Evolutionary conservation across 495 filamentous ascomycete species (phyloP).

Genomic region (Trichocladium uniseriatum): DNA sequence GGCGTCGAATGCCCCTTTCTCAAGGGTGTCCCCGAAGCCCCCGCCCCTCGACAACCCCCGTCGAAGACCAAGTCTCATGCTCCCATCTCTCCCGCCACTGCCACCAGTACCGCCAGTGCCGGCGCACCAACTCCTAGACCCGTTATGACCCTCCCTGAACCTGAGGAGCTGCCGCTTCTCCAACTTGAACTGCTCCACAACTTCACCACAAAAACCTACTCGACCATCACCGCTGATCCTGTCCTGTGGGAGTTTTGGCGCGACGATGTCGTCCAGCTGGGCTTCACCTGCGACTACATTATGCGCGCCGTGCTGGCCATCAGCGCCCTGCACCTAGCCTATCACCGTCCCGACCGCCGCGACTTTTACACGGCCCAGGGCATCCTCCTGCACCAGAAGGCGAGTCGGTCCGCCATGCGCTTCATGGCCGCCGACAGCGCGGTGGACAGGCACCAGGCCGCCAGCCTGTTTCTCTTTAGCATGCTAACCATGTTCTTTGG

Average conservation of each 20-base stretch:
- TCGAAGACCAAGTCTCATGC: slow-evolving; percentile 1
- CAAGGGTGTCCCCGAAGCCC: background rate
- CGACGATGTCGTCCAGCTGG: slow-evolving; percentile 30
- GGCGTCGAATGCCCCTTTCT: slow-evolving; percentile 33
- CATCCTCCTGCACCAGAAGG: slow-evolving; percentile 41
- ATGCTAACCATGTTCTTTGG: slow-evolving; percentile 31
- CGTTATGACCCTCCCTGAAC: background rate
- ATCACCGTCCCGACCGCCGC: slow-evolving; percentile 27
- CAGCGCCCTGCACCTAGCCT: slow-evolving; percentile 47
- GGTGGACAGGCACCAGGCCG: slow-evolving; percentile 12
- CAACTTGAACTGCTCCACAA: slow-evolving; percentile 40
- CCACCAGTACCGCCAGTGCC: too few relatives aligned
- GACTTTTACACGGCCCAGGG: slow-evolving; percentile 43
- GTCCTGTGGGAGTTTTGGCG: slow-evolving; percentile 29
- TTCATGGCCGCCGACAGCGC: slow-evolving; percentile 11
- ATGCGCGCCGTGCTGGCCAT: slow-evolving; percentile 48
- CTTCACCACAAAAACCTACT: slow-evolving; percentile 30
- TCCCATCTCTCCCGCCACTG: background rate
- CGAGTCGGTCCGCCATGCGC: slow-evolving; percentile 22
- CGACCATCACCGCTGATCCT: slow-evolving; percentile 28
- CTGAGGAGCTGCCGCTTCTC: slow-evolving; percentile 21
- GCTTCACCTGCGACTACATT: slow-evolving; percentile 43
- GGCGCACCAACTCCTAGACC: background rate
- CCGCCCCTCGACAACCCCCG: background rate
- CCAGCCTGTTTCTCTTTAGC: slow-evolving; percentile 27